phyloP scores from a whole-genome alignment of 495 filamentous ascomycete species.

The Beverwykella pulmonaria region DNA sequence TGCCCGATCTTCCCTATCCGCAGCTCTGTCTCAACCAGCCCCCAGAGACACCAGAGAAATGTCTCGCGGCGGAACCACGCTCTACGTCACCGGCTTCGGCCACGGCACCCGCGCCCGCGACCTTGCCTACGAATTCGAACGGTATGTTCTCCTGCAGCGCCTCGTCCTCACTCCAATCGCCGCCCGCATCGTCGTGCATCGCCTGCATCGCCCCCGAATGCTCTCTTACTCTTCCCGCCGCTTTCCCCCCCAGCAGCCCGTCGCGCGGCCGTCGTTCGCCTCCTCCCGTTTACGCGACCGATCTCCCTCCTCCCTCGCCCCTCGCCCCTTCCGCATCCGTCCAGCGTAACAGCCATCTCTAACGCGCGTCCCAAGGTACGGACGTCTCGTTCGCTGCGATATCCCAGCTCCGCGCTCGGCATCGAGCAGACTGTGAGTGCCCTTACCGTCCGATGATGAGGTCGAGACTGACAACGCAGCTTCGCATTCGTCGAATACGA shows the following conservation, averaged over 20 bases:
- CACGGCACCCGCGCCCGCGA: conserved; percentile 99
- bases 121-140: conserved; percentile 99
- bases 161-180: conserved; percentile 25
- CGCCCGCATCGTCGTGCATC: conserved; percentile 34
- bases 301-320: conserved; percentile 31
- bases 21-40: neutral
- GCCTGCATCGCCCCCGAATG: conserved; percentile 10
- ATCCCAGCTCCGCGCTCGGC: conserved; percentile 95
- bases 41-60: conserved; percentile 29
- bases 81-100: conserved; percentile 97
- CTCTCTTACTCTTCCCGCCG: conserved; percentile 13
- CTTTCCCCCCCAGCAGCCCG: neutral
- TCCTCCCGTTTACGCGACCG: neutral
- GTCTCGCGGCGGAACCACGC: conserved; percentile 88
- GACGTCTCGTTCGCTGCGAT: conserved; percentile 96
- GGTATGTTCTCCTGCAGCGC: conserved; percentile 68
- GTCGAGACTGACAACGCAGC: conserved; percentile 52
- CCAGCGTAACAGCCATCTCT: conserved; percentile 25
- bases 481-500: conserved; percentile 99
- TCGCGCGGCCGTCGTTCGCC: neutral
- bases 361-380: conserved; percentile 68
- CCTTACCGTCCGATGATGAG: conserved; percentile 10
- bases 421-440: conserved; percentile 87
- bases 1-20: neutral
- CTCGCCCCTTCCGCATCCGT: conserved; percentile 32